Evolutionary conservation across 768 basidiomycete species (phyloP), one percentile per base, ranked within the genome.

Genomic region (Pleurotus tuoliensis): DNA sequence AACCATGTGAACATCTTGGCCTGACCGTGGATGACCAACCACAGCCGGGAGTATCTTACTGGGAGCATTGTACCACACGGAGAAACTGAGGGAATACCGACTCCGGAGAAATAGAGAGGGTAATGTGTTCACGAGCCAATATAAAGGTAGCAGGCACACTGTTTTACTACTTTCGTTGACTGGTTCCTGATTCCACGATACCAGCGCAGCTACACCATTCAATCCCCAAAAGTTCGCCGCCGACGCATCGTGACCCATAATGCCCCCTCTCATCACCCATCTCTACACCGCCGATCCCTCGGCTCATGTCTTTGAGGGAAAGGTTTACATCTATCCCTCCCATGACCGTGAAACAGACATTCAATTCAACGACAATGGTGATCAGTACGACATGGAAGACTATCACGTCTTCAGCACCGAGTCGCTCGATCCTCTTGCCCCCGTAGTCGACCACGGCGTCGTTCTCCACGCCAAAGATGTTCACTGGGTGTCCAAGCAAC

Each of bases 271-370:
- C 24, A 58, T 63, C 34, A 61, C 60, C n/a, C 60, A 64, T 38
- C 57, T 64, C 53, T 64, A 61, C 57, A 62, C 62, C n/a, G 63
- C 63, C 45, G 63, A 64, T 47, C 63, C 63, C 12, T 62, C 62
- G 7, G 63, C 63, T 2, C 63, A 64, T 48, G 63, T 64, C 54
- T 64, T 64, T 61, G 59, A 64, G 49, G 60, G 59, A 53, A 59
- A 51, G 20, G 53, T 64, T 34, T 64, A 62, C 39, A 55, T 64
- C 58, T 64, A 64, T 52, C 63, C 63, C 7, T 64, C 63, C 22
- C 63, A 64, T 51, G 63, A 64, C 43, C 58, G 62, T 52, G 55
- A 55, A 46, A 63, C 62, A 22, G 59, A 61, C 58, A 62, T 64
- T 62, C 56, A 45, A 20, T 59, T 62, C 45, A 62, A 64, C 55